A percentile compares a stretch with the other conserved stretches of the same genome.
These are phyloP conservation scores for Prillingera fragicola DNA, from an alignment of 1,284 basidiomycete species.

Conservation along the genomic window DNA sequence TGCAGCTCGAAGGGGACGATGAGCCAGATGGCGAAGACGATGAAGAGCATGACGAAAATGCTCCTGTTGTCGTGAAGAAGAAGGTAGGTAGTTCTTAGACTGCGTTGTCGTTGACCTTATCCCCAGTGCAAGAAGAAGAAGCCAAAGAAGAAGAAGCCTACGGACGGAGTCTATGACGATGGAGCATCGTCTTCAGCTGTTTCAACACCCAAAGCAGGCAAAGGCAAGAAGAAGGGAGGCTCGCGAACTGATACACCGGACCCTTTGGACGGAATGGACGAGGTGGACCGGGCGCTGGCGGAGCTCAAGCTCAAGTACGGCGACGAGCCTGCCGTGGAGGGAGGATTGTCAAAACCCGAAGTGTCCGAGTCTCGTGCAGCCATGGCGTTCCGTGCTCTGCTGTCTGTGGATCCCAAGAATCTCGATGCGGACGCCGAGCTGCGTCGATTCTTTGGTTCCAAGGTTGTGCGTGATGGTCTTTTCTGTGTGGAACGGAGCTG, in stretches of 20 bases:
- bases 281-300: slow-evolving; percentile 72
- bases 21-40: slow-evolving; percentile 25
- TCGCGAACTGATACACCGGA: slow-evolving; percentile 18
- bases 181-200: slow-evolving; percentile 12
- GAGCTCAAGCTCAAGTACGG: slow-evolving; percentile 67
- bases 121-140: slow-evolving; percentile 48
- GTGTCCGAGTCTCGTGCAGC: slow-evolving; percentile 12
- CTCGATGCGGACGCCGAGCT: slow-evolving; percentile 83
- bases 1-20: slow-evolving; percentile 13
- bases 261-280: slow-evolving; percentile 58
- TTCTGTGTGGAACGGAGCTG: background rate
- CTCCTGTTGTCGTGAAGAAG: slow-evolving; percentile 23
- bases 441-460: slow-evolving; percentile 83
- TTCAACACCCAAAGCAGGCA: slow-evolving; percentile 48
- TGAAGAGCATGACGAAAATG: slow-evolving; percentile 28
- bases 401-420: slow-evolving; percentile 68
- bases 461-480: slow-evolving; percentile 57
- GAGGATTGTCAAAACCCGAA: slow-evolving; percentile 2
- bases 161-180: slow-evolving; percentile 7
- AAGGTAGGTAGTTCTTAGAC: slow-evolving; percentile 23
- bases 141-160: slow-evolving; percentile 39
- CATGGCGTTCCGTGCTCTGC: slow-evolving; percentile 52
- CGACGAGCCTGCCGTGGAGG: slow-evolving; percentile 12
- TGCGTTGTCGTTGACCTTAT: background rate
- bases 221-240: slow-evolving; percentile 55